Evolutionary conservation across 371 early-diverging fungal genomes (phyloP).

Genomic region (Rhizopus arrhizus): DNA sequence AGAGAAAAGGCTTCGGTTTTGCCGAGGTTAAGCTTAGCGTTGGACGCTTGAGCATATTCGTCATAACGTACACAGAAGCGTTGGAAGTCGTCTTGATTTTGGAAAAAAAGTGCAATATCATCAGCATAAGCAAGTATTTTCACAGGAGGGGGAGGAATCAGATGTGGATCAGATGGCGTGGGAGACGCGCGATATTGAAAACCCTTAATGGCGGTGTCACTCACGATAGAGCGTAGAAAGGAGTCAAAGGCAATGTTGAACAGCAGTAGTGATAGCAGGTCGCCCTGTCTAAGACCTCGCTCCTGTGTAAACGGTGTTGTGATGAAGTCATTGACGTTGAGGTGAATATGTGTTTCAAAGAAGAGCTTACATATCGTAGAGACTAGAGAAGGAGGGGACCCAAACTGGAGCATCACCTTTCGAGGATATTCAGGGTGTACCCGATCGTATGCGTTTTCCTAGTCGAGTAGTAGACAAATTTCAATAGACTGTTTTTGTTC

Average conservation of each 20-base stretch:
- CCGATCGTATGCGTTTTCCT: constrained; percentile 20
- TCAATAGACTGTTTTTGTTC: too few relatives aligned
- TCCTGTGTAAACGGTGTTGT: constrained; percentile 1
- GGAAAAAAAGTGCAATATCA: constrained; percentile 7
- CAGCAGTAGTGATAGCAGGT: constrained; percentile 18
- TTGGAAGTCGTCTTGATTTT: neutral
- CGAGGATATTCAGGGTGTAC: constrained; percentile 14
- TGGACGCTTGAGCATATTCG: constrained; percentile 7
- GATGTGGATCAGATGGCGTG: neutral
- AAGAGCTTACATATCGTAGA: neutral
- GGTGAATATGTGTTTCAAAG: neutral
- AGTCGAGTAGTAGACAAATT: constrained; percentile 18
- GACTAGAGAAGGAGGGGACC: constrained; percentile 6
- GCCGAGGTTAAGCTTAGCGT: constrained; percentile 10
- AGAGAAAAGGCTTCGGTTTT: constrained; percentile 18
- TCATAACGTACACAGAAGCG: neutral
- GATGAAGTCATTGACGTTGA: constrained; percentile 18
- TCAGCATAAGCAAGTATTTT: constrained; percentile 17
- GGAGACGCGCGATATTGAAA: neutral
- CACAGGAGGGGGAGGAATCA: constrained; percentile 3
- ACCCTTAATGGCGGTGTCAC: neutral
- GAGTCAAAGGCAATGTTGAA: constrained; percentile 28
- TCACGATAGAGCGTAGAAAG: constrained; percentile 1
- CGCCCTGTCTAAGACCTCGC: constrained; percentile 19
- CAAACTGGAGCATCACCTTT: neutral